phyloP scores from a whole-genome alignment of 352 stramenopile genomes.

The Thalassiosira oceanica region DNA sequence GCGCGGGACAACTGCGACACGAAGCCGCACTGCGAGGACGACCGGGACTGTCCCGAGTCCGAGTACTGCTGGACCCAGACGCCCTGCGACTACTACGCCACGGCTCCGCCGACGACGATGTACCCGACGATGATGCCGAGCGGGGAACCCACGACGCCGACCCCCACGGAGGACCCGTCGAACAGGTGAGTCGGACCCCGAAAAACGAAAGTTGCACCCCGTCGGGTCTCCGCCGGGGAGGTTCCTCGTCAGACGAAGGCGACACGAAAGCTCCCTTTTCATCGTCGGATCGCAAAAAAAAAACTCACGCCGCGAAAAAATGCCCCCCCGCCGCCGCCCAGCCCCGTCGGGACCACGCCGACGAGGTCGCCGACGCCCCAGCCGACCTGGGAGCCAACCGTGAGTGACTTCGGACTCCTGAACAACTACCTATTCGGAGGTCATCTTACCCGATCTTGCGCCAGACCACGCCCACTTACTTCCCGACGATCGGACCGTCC shows the following conservation, averaged over 20 bases:
- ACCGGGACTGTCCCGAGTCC: conserved; percentile 45
- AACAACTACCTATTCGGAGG: too few relatives aligned
- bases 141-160: conserved; percentile 12
- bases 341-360: conserved; percentile 11
- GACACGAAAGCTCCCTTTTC: too few relatives aligned
- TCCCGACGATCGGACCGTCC: too few relatives aligned
- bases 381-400: conserved; percentile 32
- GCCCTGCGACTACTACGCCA: conserved; percentile 52
- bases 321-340: background rate
- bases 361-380: conserved; percentile 22
- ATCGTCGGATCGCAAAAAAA: too few relatives aligned
- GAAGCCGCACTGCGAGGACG: conserved; percentile 55
- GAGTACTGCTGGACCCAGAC: conserved; percentile 60
- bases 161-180: conserved; percentile 32
- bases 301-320: too few relatives aligned
- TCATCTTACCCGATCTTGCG: too few relatives aligned
- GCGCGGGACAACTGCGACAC: conserved; percentile 55
- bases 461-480: too few relatives aligned
- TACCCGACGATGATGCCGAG: conserved; percentile 8
- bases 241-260: too few relatives aligned
- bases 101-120: conserved; percentile 30
- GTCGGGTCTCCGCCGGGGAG: too few relatives aligned
- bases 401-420: too few relatives aligned
- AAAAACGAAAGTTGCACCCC: too few relatives aligned
- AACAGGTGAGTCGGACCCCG: conserved; percentile 26